Evolutionary conservation across 2,329 filamentous ascomycete species (phyloP).

Genomic region (Dactylellina drechsleri): DNA sequence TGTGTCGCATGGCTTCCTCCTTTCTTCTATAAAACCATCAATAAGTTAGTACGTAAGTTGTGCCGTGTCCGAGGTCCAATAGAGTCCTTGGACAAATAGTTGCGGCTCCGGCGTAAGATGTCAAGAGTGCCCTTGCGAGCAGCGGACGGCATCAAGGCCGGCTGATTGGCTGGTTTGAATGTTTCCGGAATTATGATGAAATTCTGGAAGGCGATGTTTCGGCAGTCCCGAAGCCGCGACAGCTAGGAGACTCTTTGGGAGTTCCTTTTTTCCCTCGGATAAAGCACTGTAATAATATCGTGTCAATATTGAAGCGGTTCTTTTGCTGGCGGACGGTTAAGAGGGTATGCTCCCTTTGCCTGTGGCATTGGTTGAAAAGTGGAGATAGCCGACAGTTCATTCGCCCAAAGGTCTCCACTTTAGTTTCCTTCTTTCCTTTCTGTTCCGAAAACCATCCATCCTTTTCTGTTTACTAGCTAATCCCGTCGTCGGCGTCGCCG

Average conservation of each 20-base stretch:
- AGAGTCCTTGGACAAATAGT: neutral
- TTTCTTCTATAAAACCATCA: neutral
- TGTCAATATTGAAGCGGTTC: no score
- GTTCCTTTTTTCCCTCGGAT: slow-evolving; percentile 12
- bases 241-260: neutral
- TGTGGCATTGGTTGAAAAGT: slow-evolving; percentile 43
- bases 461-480: neutral
- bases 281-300: neutral
- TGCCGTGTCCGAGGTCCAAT: slow-evolving; percentile 5
- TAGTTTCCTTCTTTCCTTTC: slow-evolving; percentile 12
- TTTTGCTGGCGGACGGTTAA: neutral
- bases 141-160: slow-evolving; percentile 13
- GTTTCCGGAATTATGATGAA: neutral
- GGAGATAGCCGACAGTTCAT: slow-evolving; percentile 28
- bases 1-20: slow-evolving; percentile 3
- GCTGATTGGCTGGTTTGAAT: slow-evolving; percentile 21
- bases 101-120: slow-evolving; percentile 4
- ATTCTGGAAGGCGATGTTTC: slow-evolving; percentile 23
- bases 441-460: neutral
- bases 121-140: neutral
- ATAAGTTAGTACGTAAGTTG: no score
- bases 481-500: slow-evolving; percentile 51
- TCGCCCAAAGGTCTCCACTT: slow-evolving; percentile 18
- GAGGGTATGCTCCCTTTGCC: neutral
- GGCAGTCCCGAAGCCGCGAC: slow-evolving; percentile 46